Percentiles rank a stretch among this genome's conserved stretches.
phyloP scores from a whole-genome alignment of 2,329 filamentous ascomycete genomes.

The Trichoderma sp. region DNA sequence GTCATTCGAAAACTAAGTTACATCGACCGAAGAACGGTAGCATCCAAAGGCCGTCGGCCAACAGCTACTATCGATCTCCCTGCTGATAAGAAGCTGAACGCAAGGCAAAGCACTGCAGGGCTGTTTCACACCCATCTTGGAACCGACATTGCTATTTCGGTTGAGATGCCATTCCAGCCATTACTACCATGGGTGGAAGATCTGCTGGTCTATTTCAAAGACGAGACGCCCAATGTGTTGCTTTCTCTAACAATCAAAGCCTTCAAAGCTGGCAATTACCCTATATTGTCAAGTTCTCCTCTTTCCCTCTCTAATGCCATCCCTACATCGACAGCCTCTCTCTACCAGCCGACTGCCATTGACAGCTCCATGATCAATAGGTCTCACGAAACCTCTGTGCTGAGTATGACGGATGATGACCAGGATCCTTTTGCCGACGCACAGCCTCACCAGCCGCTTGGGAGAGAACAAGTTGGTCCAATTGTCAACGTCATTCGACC shows the following conservation, averaged over 20 bases:
- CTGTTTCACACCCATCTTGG: slow-evolving; percentile 44
- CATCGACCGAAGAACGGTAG: slow-evolving; percentile 36
- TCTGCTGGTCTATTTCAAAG: slow-evolving; percentile 56
- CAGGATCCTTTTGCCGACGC: slow-evolving; percentile 52
- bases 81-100: slow-evolving; percentile 34
- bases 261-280: slow-evolving; percentile 40
- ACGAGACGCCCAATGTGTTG: slow-evolving; percentile 44
- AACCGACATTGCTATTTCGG: slow-evolving; percentile 38
- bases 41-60: slow-evolving; percentile 35
- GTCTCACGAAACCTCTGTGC: neutral
- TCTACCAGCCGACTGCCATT: slow-evolving; percentile 27
- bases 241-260: slow-evolving; percentile 51
- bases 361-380: neutral
- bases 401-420: slow-evolving; percentile 37
- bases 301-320: slow-evolving; percentile 29
- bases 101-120: slow-evolving; percentile 33
- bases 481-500: slow-evolving; percentile 38
- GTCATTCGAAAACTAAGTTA: slow-evolving; percentile 31
- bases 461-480: slow-evolving; percentile 28
- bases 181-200: slow-evolving; percentile 59
- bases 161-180: slow-evolving; percentile 39
- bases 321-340: slow-evolving; percentile 34
- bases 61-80: slow-evolving; percentile 36
- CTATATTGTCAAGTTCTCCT: slow-evolving; percentile 32
- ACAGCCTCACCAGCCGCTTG: slow-evolving; percentile 34